These are phyloP conservation scores for Antarctomyces pellizariae DNA, from an alignment of 495 filamentous ascomycete genomes.

Conservation along the genomic window DNA sequence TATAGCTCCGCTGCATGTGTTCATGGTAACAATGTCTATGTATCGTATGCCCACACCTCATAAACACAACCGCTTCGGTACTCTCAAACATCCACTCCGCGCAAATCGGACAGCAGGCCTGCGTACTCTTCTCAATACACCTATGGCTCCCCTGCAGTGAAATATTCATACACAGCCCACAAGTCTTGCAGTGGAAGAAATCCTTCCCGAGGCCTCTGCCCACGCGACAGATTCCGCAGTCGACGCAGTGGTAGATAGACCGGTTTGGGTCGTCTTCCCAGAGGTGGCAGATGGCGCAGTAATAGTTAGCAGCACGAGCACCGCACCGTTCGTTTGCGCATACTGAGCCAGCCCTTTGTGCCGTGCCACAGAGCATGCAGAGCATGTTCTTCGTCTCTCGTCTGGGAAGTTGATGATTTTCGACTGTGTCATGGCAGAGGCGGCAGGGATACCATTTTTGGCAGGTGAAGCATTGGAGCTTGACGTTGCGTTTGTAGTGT, in stretches of 20 bases:
- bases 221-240: slow-evolving; percentile 87
- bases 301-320: slow-evolving; percentile 67
- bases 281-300: slow-evolving; percentile 81
- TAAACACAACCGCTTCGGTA: slow-evolving; percentile 65
- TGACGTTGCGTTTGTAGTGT: slow-evolving; percentile 91
- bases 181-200: slow-evolving; percentile 95
- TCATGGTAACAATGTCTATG: slow-evolving; percentile 68
- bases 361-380: slow-evolving; percentile 83
- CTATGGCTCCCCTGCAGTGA: slow-evolving; percentile 58
- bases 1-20: slow-evolving; percentile 70
- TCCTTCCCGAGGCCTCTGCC: slow-evolving; percentile 87
- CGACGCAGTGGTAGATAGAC: slow-evolving; percentile 87
- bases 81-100: slow-evolving; percentile 97
- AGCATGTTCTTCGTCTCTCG: slow-evolving; percentile 84
- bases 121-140: slow-evolving; percentile 82
- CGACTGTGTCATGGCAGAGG: slow-evolving; percentile 74
- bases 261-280: slow-evolving; percentile 89
- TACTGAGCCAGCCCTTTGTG: slow-evolving; percentile 58
- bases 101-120: slow-evolving; percentile 97
- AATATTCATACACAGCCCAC: slow-evolving; percentile 77
- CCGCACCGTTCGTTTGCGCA: slow-evolving; percentile 63
- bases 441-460: slow-evolving; percentile 86
- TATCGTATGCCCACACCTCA: slow-evolving; percentile 92
- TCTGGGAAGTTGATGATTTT: slow-evolving; percentile 64
- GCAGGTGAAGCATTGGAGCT: slow-evolving; percentile 77